Percentiles rank a stretch among this genome's conserved stretches.
phyloP scores from a whole-genome alignment of 1,284 basidiomycete genomes.

The Omphalotus olearius region DNA sequence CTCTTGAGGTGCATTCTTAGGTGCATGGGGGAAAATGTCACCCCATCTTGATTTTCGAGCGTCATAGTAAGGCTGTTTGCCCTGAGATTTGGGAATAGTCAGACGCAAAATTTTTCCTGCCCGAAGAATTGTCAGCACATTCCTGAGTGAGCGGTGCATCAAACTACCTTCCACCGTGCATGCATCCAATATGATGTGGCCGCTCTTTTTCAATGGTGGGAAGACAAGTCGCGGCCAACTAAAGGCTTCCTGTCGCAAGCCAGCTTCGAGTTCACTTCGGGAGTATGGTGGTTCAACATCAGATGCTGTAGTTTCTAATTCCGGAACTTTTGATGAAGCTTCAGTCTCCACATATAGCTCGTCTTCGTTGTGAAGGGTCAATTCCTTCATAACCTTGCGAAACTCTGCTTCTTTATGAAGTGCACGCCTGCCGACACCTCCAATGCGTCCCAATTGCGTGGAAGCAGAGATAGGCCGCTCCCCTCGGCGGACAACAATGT shows the following conservation, averaged over 20 bases:
- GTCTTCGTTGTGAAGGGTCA: slow-evolving; percentile 41
- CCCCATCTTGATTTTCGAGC: slow-evolving; percentile 93
- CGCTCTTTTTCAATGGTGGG: slow-evolving; percentile 87
- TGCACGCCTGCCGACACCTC: slow-evolving; percentile 50
- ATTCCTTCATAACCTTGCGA: slow-evolving; percentile 33
- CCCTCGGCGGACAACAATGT: slow-evolving; percentile 86
- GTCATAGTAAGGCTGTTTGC: slow-evolving; percentile 93
- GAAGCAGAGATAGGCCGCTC: slow-evolving; percentile 46
- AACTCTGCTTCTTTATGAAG: slow-evolving; percentile 34
- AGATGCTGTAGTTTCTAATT: slow-evolving; percentile 4
- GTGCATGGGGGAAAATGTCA: slow-evolving; percentile 88
- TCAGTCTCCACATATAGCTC: slow-evolving; percentile 18
- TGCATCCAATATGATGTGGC: slow-evolving; percentile 90
- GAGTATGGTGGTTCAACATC: slow-evolving; percentile 13
- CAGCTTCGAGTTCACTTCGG: slow-evolving; percentile 37
- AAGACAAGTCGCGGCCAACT: slow-evolving; percentile 90
- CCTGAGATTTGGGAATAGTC: slow-evolving; percentile 89
- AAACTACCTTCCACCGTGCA: slow-evolving; percentile 77
- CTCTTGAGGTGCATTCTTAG: slow-evolving; percentile 69
- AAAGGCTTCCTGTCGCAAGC: slow-evolving; percentile 65
- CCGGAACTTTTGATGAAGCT: background rate
- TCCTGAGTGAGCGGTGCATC: slow-evolving; percentile 10
- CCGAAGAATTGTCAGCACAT: slow-evolving; percentile 8
- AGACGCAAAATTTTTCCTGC: slow-evolving; percentile 87
- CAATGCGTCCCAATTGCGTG: slow-evolving; percentile 58